Evolutionary conservation across 1,284 basidiomycete species (phyloP), one percentile per base, ranked within the genome.

Genomic region (Leccinum pallidistipes): DNA sequence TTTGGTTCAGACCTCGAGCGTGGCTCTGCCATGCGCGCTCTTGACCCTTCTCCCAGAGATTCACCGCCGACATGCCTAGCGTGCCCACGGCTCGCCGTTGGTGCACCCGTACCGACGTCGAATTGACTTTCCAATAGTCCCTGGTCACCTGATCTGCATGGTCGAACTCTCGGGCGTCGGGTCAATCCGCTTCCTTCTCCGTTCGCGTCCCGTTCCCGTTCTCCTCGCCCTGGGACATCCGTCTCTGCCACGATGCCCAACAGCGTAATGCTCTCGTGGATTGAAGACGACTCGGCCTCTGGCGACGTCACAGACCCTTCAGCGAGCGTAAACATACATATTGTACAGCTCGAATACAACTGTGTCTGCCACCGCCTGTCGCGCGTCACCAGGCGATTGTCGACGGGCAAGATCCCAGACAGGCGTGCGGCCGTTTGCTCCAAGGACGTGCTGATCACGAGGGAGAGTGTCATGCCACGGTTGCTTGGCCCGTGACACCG

Each of bases 291-390:
- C 40, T 63, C 69, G 12, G 43, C 58, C 9, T 59, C 62, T 1
- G 60, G 45, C 5, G 12, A 56, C 36, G 47, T 18, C 31, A 12
- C 34, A 1, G 2, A 52, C 21, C 57, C 38, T 40, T 24, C 55
- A 0, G 6, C 55, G 4, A 81, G 76, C 8, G 77, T 70, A 62
- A 87, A 80, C 57, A 81, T 74, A 61, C 86, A 81, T 1, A 81
- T 84, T 14, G 82, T 84, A 66, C 80, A 86, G 63, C 83, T 80
- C 5, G 77, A 74, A 38, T 86, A 77, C 10, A 87, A 79, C 63
- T 87, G 83, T 0, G 84, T 81, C 63, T 88, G 82, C 85, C 86
- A 88, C 62, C 82, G 81, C 55, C 83, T 66, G 24, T 70, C 70
- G 58, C 81, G 79, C n/a, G 71, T 64, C 21, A 83, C 66, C 43